Evolutionary conservation across 768 basidiomycete species (phyloP).

Genomic region (Lyophyllum shimeji): DNA sequence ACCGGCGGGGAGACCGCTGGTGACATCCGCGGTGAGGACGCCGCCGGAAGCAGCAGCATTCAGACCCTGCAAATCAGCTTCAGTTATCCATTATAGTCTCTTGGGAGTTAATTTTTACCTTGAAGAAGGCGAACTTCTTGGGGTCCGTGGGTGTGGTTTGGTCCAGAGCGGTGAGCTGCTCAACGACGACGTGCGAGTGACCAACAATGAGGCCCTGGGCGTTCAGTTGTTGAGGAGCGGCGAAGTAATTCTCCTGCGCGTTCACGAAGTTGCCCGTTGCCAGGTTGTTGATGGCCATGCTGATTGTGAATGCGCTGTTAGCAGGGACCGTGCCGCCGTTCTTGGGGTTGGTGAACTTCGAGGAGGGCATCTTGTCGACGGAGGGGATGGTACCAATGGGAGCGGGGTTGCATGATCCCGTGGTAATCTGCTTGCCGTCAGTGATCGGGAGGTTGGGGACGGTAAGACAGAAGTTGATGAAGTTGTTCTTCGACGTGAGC

Average conservation of each 20-base stretch:
- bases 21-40: conserved; percentile 48
- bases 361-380: conserved; percentile 40
- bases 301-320: conserved; percentile 45
- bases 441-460: conserved; percentile 45
- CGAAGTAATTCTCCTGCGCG: conserved; percentile 45
- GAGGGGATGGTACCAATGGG: conserved; percentile 53
- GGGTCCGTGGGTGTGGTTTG: conserved; percentile 46
- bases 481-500: conserved; percentile 57
- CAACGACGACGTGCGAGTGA: conserved; percentile 55
- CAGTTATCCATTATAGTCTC: background rate
- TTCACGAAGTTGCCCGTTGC: conserved; percentile 52
- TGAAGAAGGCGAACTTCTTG: conserved; percentile 53
- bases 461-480: conserved; percentile 51
- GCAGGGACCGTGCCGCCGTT: conserved; percentile 42
- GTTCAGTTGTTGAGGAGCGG: conserved; percentile 53
- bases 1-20: conserved; percentile 55
- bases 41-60: conserved; percentile 46
- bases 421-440: conserved; percentile 46
- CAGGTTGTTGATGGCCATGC: conserved; percentile 38
- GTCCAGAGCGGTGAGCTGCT: conserved; percentile 38
- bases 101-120: conserved; percentile 19
- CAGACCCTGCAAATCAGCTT: conserved; percentile 48
- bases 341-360: conserved; percentile 41
- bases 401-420: conserved; percentile 55
- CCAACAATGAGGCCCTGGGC: conserved; percentile 45